Evolutionary conservation across 306 rosid genomes (phyloP), one percentile per base, ranked within the genome.

Genomic region (Lablab purpureus): DNA sequence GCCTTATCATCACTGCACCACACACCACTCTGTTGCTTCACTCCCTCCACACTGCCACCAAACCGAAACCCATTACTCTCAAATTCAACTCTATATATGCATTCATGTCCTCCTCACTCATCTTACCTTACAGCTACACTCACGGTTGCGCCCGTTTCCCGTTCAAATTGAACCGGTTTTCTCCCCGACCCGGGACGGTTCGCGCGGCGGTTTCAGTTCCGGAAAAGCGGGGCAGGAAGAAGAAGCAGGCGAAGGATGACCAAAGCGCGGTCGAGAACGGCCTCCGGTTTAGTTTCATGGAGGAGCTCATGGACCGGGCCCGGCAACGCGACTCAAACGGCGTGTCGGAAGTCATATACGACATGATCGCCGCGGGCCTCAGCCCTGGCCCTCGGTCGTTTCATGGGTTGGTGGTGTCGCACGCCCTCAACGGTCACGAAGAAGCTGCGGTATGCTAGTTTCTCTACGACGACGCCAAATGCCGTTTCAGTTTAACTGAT

Each of bases 291-390:
- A 75, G 87, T 27, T 94, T 94, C 91, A 94, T 94, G 99, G 97
- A 92, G 83, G 95, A 94, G 81, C 99, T 94, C 75, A 94, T 94
- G 99, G 76, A 72, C 80, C 93, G 95, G 0, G 97, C 97, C 15
- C 76, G 97, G 62, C 83, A 76, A 80, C 92, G 88, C 28, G 95
- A 94, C 80, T 84, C 97, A 0, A 37, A 76, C 46, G 94, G 90
- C 49, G 99, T 91, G 78, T 74, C 90, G 13, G 89, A 88, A 10
- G 91, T 94, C 80, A 88, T 94, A 46, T 91, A 92, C 86, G 97
- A 92, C 85, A 94, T 94, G 99, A 85, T 94, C 59, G 97, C 97
- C 23, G 97, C 97, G 11, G 99, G 99, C 13, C 89, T 94, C 71
- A 80, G 55, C 78, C 99, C 97, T 6, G 99, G 97, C 7, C 99